These are phyloP conservation scores for Sanguinoderma infundibulare DNA, from an alignment of 1,284 basidiomycete genomes.

Conservation along the genomic window DNA sequence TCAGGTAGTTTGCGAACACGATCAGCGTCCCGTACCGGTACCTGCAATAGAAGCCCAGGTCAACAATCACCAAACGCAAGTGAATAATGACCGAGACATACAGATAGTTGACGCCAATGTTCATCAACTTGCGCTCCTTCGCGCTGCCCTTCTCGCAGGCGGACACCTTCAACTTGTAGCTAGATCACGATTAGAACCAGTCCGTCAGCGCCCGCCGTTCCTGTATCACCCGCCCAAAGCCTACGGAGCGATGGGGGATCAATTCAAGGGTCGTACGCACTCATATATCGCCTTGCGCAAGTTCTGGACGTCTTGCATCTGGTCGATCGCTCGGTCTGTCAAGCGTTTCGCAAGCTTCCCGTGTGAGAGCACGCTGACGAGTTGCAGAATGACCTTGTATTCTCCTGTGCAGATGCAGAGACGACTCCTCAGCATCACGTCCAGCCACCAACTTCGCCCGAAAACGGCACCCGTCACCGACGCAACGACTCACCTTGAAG, in stretches of 20 bases:
- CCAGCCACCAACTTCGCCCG: neutral
- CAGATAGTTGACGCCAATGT: conserved; percentile 86
- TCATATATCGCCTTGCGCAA: conserved; percentile 91
- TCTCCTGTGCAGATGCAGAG: conserved; percentile 66
- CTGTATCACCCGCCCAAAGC: conserved; percentile 4
- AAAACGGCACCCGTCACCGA: neutral
- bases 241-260: neutral
- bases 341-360: conserved; percentile 94
- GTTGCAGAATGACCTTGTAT: conserved; percentile 95
- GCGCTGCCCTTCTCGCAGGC: conserved; percentile 78
- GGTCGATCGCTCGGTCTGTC: conserved; percentile 87
- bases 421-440: neutral
- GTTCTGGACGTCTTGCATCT: conserved; percentile 95
- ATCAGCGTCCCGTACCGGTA: conserved; percentile 92
- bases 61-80: conserved; percentile 16
- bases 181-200: conserved; percentile 33
- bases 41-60: conserved; percentile 38
- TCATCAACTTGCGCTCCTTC: conserved; percentile 77
- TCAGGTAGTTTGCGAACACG: conserved; percentile 94
- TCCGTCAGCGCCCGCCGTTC: neutral
- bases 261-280: conserved; percentile 48
- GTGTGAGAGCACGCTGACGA: conserved; percentile 87
- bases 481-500: conserved; percentile 64
- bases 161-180: conserved; percentile 91
- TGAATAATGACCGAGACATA: conserved; percentile 43